These are phyloP conservation scores for Blastocystis sp. DNA, from an alignment of 352 stramenopile species.

Conservation along the genomic window DNA sequence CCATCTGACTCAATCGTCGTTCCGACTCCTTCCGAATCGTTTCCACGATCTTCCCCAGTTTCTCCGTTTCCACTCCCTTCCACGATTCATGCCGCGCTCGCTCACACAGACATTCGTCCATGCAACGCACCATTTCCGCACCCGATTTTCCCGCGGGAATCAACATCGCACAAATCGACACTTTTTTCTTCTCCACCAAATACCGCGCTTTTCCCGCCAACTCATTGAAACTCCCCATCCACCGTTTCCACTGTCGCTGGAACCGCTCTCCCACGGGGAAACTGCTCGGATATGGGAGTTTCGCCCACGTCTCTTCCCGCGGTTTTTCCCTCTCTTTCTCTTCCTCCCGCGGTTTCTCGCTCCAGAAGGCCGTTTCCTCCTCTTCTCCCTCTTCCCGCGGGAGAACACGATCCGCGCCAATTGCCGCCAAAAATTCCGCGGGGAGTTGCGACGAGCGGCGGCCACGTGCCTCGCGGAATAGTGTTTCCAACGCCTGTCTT, in stretches of 20 bases:
- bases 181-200: conserved; percentile 9
- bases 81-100: conserved; percentile 5
- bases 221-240: neutral
- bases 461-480: conserved; percentile 11
- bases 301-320: neutral
- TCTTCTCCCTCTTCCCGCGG: neutral
- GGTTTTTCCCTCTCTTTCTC: too few relatives aligned
- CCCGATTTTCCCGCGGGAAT: neutral
- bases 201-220: neutral
- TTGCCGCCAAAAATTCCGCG: neutral
- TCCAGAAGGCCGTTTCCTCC: neutral
- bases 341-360: neutral
- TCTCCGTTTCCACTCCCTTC: neutral
- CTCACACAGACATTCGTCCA: neutral
- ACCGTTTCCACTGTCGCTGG: neutral
- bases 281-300: neutral
- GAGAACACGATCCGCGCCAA: neutral
- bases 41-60: neutral
- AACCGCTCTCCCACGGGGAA: neutral
- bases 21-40: neutral
- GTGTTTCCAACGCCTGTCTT: conserved; percentile 26
- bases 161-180: neutral
- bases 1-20: neutral
- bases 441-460: neutral
- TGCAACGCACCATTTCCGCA: neutral